phyloP scores from a whole-genome alignment of 768 basidiomycete genomes.

The Amylocystis lapponica region DNA sequence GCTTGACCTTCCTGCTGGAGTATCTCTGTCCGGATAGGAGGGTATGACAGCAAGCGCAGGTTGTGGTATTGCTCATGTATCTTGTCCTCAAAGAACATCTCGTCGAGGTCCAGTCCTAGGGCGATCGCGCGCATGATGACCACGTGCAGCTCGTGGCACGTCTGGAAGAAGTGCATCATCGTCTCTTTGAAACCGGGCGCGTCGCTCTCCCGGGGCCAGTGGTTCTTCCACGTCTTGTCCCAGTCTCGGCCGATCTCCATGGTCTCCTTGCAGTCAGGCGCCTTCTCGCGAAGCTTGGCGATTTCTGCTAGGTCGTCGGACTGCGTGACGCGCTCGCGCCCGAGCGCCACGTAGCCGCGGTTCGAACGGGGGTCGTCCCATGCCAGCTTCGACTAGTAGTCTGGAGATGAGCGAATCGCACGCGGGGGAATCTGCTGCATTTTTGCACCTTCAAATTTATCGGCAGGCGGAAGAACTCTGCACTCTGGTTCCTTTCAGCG shows the following conservation, averaged over 20 bases:
- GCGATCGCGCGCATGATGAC: slow-evolving; percentile 84
- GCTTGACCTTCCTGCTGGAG: slow-evolving; percentile 63
- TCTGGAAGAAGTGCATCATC: slow-evolving; percentile 75
- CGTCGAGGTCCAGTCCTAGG: slow-evolving; percentile 67
- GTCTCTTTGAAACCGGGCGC: slow-evolving; percentile 64
- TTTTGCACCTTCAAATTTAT: slow-evolving; percentile 60
- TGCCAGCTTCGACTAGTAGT: slow-evolving; percentile 48
- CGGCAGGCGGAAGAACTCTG: slow-evolving; percentile 68
- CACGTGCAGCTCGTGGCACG: slow-evolving; percentile 70
- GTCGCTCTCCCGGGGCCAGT: slow-evolving; percentile 65
- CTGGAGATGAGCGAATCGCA: neutral
- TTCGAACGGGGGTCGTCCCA: slow-evolving; percentile 88
- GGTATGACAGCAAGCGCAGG: slow-evolving; percentile 75
- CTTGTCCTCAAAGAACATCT: slow-evolving; percentile 69
- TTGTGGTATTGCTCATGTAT: slow-evolving; percentile 78
- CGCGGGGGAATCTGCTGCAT: neutral
- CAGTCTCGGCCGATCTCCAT: slow-evolving; percentile 90
- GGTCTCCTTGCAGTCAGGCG: slow-evolving; percentile 79
- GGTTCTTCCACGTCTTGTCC: slow-evolving; percentile 72
- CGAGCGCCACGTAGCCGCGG: slow-evolving; percentile 76
- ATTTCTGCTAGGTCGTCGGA: slow-evolving; percentile 68
- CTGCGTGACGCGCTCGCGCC: slow-evolving; percentile 79
- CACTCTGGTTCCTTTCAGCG: too few species aligned
- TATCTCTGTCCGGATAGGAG: slow-evolving; percentile 57
- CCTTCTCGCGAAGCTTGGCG: slow-evolving; percentile 59